Evolutionary conservation across 2,329 filamentous ascomycete species (phyloP).

Genomic region (Fulvia fulva): DNA sequence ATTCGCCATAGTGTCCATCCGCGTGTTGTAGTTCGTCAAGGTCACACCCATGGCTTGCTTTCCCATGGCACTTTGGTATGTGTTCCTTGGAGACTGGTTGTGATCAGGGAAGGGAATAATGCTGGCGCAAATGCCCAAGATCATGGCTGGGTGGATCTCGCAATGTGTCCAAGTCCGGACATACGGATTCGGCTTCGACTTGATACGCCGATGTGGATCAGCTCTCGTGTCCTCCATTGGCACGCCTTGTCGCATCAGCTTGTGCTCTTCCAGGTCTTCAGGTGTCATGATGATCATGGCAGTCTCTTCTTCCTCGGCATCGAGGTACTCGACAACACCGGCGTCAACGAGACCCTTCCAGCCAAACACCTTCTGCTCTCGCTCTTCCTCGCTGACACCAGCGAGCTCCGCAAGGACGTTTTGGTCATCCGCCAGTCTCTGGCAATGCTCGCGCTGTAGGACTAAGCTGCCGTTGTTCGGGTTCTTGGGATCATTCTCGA

Average conservation of each 20-base stretch:
- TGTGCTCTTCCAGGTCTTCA: constrained; percentile 73
- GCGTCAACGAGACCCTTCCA: constrained; percentile 82
- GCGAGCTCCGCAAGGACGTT: constrained; percentile 47
- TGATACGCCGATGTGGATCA: constrained; percentile 81
- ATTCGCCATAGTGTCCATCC: constrained; percentile 99
- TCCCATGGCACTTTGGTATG: constrained; percentile 78
- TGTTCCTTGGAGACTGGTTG: constrained; percentile 97
- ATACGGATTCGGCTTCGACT: constrained; percentile 79
- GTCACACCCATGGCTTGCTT: constrained; percentile 99
- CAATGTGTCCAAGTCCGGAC: constrained; percentile 96
- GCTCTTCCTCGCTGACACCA: constrained; percentile 53
- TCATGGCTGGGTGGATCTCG: constrained; percentile 99
- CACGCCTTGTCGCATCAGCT: constrained; percentile 34
- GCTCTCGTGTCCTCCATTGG: constrained; percentile 53
- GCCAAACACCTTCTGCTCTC: constrained; percentile 63
- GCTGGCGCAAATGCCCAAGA: constrained; percentile 94
- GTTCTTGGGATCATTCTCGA: constrained; percentile 78
- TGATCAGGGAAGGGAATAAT: constrained; percentile 99
- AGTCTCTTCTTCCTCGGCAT: constrained; percentile 97
- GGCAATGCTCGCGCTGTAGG: constrained; percentile 78
- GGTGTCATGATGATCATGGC: constrained; percentile 99
- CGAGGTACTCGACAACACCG: constrained; percentile 91
- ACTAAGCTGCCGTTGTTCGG: constrained; percentile 72
- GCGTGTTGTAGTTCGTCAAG: constrained; percentile 90
- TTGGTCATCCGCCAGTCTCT: constrained; percentile 69